Evolutionary conservation across 495 filamentous ascomycete genomes (phyloP), one percentile per base, ranked within the genome.

Genomic region (Aspergillus incahuasiensis): DNA sequence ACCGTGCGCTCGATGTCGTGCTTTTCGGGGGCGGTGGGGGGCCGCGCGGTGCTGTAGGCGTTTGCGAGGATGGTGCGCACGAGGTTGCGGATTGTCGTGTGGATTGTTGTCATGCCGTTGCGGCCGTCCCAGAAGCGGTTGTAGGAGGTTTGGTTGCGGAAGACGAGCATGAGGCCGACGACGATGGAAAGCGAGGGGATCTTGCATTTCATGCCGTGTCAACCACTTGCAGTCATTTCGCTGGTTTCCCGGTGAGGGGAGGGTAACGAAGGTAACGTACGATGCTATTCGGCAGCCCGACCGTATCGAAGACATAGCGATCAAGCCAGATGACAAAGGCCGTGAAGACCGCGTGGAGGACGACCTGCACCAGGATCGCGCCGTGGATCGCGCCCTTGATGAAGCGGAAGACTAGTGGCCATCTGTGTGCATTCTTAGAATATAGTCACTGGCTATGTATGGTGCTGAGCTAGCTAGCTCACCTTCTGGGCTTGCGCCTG

Each of bases 81-180:
- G 1, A 89, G 75, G 62, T 88, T 88, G 43, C 86, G 81, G 18
- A 87, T 74, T 32, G 70, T 74, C 25, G 84, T 86, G 51, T 76
- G 76, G 41, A 87, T 72, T 0, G 76, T 73, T 21, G 75, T 82
- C 51, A 87, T 74, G 21, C 79, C 72, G 48, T 82, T 83, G 30
- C 83, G 79, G 16, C 86, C 86, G 28, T 84, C 82, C 86, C 86
- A 89, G 70, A 87, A 89, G 3, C 86, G 76, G 55, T 87, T 86
- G 69, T 88, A 89, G 52, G 78, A 82, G 34, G 85, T 86, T 59
- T 79, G 75, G 58, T 91, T 89, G 13, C 87, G 82, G 75, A 90
- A 90, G 41, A 91, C 87, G 32, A 91, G 85, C 84, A 91, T 89
- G 16, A 91, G 64, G 64, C 87, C 87, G 21, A 90, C 87, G 48